These are phyloP conservation scores for Crepidotus variabilis DNA, from an alignment of 768 basidiomycete species.

Conservation along the genomic window DNA sequence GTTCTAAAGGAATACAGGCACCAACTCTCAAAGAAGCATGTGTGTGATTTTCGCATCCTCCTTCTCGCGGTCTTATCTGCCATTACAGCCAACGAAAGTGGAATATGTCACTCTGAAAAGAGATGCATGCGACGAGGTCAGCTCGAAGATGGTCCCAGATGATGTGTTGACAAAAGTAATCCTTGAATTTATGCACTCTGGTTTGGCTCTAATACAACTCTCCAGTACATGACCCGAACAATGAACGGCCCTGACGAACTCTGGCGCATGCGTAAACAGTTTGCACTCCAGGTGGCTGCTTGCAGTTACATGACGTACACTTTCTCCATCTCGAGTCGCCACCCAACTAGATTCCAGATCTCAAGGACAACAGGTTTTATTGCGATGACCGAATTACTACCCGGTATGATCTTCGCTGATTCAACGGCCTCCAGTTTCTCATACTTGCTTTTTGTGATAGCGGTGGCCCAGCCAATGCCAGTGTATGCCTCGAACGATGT, in stretches of 20 bases:
- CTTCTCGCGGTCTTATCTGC: constrained; percentile 2
- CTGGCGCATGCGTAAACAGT: constrained; percentile 98
- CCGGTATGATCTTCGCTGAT: constrained; percentile 43
- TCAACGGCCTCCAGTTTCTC: background rate
- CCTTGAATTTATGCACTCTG: constrained; percentile 10
- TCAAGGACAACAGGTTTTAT: constrained; percentile 88
- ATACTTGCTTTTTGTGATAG: constrained; percentile 22
- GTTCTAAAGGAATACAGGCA: constrained; percentile 60
- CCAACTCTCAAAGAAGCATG: constrained; percentile 43
- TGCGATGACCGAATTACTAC: constrained; percentile 90
- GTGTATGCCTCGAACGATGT: constrained; percentile 78
- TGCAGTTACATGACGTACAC: constrained; percentile 91
- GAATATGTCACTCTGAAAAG: constrained; percentile 73
- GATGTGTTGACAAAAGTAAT: constrained; percentile 79
- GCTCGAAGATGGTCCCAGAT: constrained; percentile 85
- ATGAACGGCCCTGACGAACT: constrained; percentile 83
- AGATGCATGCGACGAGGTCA: constrained; percentile 86
- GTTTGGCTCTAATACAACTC: background rate
- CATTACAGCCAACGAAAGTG: constrained; percentile 48
- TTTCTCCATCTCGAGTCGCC: constrained; percentile 78
- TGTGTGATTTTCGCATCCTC: constrained; percentile 16
- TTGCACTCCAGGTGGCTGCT: constrained; percentile 84
- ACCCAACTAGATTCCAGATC: constrained; percentile 81
- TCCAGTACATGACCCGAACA: constrained; percentile 84
- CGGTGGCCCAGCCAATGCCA: constrained; percentile 31